Conservation (phyloP, 163 green algal species). For the Prototheca wickerhamii region DNA sequence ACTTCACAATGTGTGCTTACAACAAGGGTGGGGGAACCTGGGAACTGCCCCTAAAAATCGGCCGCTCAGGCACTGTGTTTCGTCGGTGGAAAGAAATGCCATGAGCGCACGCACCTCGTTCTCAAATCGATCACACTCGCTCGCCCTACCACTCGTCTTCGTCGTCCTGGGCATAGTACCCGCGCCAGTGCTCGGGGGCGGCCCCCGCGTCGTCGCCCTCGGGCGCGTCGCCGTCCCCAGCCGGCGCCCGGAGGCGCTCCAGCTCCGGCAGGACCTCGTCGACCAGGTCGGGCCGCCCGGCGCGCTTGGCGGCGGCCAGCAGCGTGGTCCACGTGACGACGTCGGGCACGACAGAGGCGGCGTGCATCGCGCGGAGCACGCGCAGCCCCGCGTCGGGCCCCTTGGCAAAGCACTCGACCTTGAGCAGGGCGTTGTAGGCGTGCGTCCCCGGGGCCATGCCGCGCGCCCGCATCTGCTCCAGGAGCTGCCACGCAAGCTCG, state of each 20-base stretch:
- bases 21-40: no score
- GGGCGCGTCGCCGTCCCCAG: not conserved
- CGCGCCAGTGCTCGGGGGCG: not conserved
- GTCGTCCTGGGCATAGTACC: not conserved
- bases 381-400: not conserved
- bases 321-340: constrained; percentile 4
- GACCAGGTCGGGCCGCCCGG: not conserved
- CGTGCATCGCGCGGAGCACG: not conserved
- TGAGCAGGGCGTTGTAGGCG: constrained; percentile 3
- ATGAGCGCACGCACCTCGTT: no score
- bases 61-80: no score
- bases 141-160: not conserved
- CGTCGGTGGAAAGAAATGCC: no score
- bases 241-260: not conserved
- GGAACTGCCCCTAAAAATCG: no score
- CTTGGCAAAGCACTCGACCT: not conserved
- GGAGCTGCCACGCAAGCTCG: not conserved
- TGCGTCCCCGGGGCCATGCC: not conserved
- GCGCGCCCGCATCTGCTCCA: not conserved
- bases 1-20: no score
- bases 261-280: not conserved
- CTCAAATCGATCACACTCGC: no score
- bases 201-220: not conserved
- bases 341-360: not conserved
- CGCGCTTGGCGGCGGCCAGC: not conserved